phyloP scores from a whole-genome alignment of 139 green algal species.

The Micromonas commoda region DNA sequence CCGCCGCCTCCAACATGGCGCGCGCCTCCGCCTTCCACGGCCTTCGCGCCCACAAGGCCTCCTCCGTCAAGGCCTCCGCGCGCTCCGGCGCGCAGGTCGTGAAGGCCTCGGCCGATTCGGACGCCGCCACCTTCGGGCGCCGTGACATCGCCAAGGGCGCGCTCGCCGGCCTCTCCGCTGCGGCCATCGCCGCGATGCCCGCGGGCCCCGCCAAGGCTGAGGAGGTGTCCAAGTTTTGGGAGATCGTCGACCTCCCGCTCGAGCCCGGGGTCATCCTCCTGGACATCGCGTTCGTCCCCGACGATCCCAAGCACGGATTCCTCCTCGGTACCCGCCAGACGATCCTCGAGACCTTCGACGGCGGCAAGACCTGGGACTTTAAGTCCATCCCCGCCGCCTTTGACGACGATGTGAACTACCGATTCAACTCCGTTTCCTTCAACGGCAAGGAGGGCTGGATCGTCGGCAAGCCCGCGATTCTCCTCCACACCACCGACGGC shows the following conservation, averaged over 20 bases:
- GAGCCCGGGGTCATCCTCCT: constrained; percentile 88
- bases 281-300: constrained; percentile 85
- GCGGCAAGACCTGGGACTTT: constrained; percentile 84
- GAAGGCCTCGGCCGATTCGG: not conserved
- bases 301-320: constrained; percentile 89
- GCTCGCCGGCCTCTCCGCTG: not conserved
- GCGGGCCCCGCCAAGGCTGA: not conserved
- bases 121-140: not conserved
- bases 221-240: constrained; percentile 35
- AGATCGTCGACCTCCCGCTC: constrained; percentile 72
- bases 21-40: not conserved
- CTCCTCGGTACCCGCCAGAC: constrained; percentile 93
- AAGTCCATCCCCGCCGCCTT: constrained; percentile 54
- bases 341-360: constrained; percentile 93
- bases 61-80: not conserved
- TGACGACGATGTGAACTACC: constrained; percentile 87
- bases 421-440: constrained; percentile 95
- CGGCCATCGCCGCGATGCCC: not conserved
- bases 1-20: no score
- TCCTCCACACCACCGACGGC: constrained; percentile 91
- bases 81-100: not conserved
- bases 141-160: not conserved
- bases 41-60: no score
- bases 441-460: constrained; percentile 96
- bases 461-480: constrained; percentile 95